Conservation (phyloP, 2,329 filamentous ascomycete genomes). For the Zalaria sp. region DNA sequence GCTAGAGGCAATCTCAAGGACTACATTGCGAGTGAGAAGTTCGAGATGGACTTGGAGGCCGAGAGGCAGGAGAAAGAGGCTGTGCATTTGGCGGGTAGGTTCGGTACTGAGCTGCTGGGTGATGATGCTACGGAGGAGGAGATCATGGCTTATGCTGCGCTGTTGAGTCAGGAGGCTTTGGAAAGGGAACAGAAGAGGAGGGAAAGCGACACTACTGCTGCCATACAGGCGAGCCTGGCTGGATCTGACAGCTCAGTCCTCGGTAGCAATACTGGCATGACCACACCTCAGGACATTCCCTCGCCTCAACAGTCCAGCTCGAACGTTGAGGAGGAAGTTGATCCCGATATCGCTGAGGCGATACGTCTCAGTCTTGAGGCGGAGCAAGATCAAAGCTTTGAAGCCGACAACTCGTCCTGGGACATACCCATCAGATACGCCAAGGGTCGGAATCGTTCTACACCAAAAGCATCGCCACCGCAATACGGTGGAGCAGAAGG, state of each 20-base stretch:
- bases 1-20: conserved; percentile 58
- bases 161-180: conserved; percentile 46
- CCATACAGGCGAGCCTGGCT: conserved; percentile 15
- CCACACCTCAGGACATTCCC: conserved; percentile 5
- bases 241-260: neutral
- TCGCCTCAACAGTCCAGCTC: conserved; percentile 11
- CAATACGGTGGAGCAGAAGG: conserved; percentile 17
- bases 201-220: conserved; percentile 25
- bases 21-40: conserved; percentile 76
- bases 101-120: conserved; percentile 63
- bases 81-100: conserved; percentile 59
- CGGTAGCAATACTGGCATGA: neutral
- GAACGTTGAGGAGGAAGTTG: conserved; percentile 33
- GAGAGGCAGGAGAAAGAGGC: conserved; percentile 52
- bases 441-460: conserved; percentile 17
- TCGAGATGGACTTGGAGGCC: conserved; percentile 64
- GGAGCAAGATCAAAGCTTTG: neutral
- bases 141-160: conserved; percentile 46
- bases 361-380: conserved; percentile 37
- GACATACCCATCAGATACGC: conserved; percentile 33
- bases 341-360: conserved; percentile 48
- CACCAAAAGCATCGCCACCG: conserved; percentile 10
- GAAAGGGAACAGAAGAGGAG: conserved; percentile 34
- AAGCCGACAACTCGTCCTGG: conserved; percentile 10
- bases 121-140: conserved; percentile 45